Percentiles rank a stretch among this genome's conserved stretches.
Evolutionary conservation across 805 yeast genomes (phyloP).

Genomic region (Monosporozyma aerobia): DNA sequence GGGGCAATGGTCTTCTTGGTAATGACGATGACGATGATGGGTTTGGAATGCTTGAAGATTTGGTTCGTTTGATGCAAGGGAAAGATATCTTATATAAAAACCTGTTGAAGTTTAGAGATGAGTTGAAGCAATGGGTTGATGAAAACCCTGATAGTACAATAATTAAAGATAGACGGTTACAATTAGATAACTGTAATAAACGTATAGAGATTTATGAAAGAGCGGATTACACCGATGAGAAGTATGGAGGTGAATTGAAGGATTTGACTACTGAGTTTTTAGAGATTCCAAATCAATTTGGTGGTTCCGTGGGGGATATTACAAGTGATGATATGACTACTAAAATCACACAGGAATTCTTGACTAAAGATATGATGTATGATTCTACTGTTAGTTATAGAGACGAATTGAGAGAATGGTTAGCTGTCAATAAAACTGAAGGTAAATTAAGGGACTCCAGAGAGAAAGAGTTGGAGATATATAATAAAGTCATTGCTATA

Average conservation of each 20-base stretch:
- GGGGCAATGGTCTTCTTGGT: neutral
- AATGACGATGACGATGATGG: constrained; percentile 46
- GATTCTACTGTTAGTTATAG: neutral
- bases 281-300: neutral
- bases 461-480: neutral
- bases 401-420: neutral
- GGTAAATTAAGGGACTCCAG: neutral
- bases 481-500: neutral
- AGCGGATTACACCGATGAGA: constrained; percentile 37
- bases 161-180: constrained; percentile 40
- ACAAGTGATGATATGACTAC: neutral
- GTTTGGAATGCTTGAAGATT: neutral
- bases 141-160: constrained; percentile 1
- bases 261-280: constrained; percentile 3
- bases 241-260: constrained; percentile 17
- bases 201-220: constrained; percentile 62
- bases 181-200: constrained; percentile 49
- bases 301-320: neutral
- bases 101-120: neutral
- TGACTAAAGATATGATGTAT: constrained; percentile 1
- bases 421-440: neutral
- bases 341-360: neutral
- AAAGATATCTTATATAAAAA: neutral
- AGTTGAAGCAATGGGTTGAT: neutral
- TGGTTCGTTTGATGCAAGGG: neutral